Conservation (phyloP, 768 basidiomycete genomes). For the Lyophyllum atratum region DNA sequence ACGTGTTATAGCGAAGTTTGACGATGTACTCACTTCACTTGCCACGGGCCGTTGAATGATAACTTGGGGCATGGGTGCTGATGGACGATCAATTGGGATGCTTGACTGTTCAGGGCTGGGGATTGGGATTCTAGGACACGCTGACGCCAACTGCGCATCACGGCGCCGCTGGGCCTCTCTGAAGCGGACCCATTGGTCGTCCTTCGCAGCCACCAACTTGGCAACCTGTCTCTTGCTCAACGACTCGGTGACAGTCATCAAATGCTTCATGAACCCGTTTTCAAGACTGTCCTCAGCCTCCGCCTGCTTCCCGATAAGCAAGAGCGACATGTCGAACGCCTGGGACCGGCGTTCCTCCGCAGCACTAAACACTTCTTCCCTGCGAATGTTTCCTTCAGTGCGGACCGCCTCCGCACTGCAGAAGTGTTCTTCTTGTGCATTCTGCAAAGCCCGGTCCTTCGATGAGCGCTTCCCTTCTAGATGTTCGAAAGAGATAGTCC, state of each 20-base stretch:
- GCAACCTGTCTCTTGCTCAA: neutral
- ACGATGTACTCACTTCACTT: too few relatives aligned
- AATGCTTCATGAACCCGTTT: neutral
- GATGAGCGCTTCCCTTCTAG: neutral
- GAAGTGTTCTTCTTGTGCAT: neutral
- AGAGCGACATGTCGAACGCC: neutral
- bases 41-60: too few relatives aligned
- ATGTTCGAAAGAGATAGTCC: neutral
- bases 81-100: neutral
- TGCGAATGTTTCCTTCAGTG: neutral
- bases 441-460: neutral
- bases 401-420: neutral
- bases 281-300: conserved; percentile 1
- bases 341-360: neutral
- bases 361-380: neutral
- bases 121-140: neutral
- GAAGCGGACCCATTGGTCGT: neutral
- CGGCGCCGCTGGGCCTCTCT: neutral
- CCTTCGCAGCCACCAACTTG: neutral
- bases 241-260: neutral
- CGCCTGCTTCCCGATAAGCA: neutral
- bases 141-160: neutral
- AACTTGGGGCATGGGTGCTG: neutral
- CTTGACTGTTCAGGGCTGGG: neutral
- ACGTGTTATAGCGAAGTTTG: too few relatives aligned